These are phyloP conservation scores for Pittosporum tobira DNA, from an alignment of 129 eudicot genomes.

Conservation along the genomic window DNA sequence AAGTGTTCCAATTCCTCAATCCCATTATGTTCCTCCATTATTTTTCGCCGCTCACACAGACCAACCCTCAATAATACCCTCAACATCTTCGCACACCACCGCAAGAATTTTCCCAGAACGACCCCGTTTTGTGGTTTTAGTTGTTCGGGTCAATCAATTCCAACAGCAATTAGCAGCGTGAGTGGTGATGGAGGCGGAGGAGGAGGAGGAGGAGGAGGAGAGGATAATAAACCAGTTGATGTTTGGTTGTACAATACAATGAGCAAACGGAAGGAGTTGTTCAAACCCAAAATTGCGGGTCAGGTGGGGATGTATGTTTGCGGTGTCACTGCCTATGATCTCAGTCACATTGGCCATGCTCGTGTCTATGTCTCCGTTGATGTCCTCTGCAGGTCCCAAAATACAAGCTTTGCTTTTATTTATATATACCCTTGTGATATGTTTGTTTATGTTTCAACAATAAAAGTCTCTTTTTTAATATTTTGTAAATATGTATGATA, in stretches of 20 bases:
- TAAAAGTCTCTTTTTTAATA: no score
- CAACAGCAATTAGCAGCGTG: background rate
- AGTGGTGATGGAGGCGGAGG: background rate
- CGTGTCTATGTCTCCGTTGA: constrained; percentile 78
- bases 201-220: background rate
- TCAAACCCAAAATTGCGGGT: constrained; percentile 48
- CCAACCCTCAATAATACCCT: background rate
- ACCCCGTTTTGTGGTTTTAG: background rate
- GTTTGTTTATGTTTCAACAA: no score
- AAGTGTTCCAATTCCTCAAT: constrained; percentile 23
- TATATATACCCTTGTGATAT: no score
- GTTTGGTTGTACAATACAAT: constrained; percentile 71
- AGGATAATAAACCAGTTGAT: constrained; percentile 1
- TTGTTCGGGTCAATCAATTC: background rate
- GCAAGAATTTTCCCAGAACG: background rate
- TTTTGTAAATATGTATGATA: no score
- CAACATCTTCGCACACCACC: background rate
- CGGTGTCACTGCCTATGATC: constrained; percentile 87
- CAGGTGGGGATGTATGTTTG: constrained; percentile 89
- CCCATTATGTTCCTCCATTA: constrained; percentile 7
- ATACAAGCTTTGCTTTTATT: background rate
- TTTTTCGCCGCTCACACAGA: background rate
- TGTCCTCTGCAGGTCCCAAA: constrained; percentile 70
- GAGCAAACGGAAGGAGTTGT: constrained; percentile 61
- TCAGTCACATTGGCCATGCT: constrained; percentile 91